Percentiles rank a stretch among this genome's conserved stretches.
Conservation (phyloP, 2,329 filamentous ascomycete species). For the Cytospora paraplurivora region DNA sequence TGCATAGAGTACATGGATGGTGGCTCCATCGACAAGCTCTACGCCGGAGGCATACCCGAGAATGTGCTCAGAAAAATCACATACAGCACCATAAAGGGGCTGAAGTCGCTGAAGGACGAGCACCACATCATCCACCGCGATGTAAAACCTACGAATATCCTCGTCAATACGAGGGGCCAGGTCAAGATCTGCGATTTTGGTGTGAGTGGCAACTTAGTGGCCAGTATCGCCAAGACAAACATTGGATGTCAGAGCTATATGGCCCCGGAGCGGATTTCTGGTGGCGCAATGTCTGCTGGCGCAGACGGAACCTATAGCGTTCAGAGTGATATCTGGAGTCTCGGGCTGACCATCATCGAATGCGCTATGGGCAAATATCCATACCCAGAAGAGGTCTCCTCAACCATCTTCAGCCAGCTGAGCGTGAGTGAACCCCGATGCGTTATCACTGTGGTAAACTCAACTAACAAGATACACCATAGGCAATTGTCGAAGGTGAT, state of each 20-base stretch:
- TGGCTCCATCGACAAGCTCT: conserved; percentile 95
- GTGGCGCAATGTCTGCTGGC: conserved; percentile 73
- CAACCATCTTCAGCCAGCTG: conserved; percentile 96
- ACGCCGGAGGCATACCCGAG: conserved; percentile 87
- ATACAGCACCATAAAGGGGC: conserved; percentile 82
- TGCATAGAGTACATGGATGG: conserved; percentile 99
- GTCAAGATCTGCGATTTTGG: conserved; percentile 99
- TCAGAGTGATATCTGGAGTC: conserved; percentile 96
- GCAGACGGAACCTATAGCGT: conserved; percentile 91
- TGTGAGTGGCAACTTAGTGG: conserved; percentile 93
- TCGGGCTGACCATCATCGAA: conserved; percentile 93
- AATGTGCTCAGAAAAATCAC: conserved; percentile 87
- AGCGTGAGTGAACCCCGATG: conserved; percentile 66
- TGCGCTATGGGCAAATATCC: conserved; percentile 94
- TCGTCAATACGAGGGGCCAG: conserved; percentile 86
- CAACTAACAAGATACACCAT: conserved; percentile 30
- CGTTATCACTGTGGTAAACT: conserved; percentile 13
- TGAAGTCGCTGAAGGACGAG: conserved; percentile 93
- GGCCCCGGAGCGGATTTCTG: conserved; percentile 94
- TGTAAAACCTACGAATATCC: conserved; percentile 98
- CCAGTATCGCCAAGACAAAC: conserved; percentile 97
- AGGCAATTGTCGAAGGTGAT: conserved; percentile 99
- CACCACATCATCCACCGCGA: conserved; percentile 99
- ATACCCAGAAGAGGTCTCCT: conserved; percentile 95
- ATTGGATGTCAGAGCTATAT: conserved; percentile 99